Base-by-base conservation (phyloP, 768 basidiomycete genomes). In the Macrolepiota fuliginosa region DNA sequence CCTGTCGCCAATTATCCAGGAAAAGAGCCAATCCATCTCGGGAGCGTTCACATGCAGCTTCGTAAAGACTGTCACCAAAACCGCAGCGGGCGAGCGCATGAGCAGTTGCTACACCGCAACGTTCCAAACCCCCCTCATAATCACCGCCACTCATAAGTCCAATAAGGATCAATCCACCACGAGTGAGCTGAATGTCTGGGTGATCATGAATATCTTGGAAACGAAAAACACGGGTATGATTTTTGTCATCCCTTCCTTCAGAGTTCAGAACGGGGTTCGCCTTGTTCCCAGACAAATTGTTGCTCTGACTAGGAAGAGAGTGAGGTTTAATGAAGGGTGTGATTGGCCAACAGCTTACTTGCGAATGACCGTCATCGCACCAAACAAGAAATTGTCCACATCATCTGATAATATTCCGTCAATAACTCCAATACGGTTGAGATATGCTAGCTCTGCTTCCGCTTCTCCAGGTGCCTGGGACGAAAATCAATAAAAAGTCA, bases 391-490 rank as follows among this genome's bases (percentile, higher is more conserved):
- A 58, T 87, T 95, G 69, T 98, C 95, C 1, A 95, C 94, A 67
- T 97, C 96, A 71, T 98, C 96, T 0, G 95, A 92, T 47, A 96
- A 79, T 25, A 97, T 84, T 0, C 88, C 92, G 69, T 98, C 96
- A 59, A 98, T 90, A 56, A 90, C 72, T 2, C 93, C 93, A 46
- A 88, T 83, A 3, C 82, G 78, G 67, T 94, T 95, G 56, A 98
- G 79, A 64, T 91, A 89, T 0, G 95, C 95, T 2, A 98, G 79
- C 69, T 96, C 95, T 0, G 95, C 95, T 72, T 98, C 96, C 0
- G 96, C 96, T 73, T 97, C 96, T 17, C 93, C 94, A 5, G 95
- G 95, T 15, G 94, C 95, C 88, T 88, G 54, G 65, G 61, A 25
- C 67, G 65, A 69, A n/a, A 49, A 71, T 69, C 62, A 69, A 66